These are phyloP conservation scores for Phytopythium kandeliae DNA, from an alignment of 352 stramenopile species.

Conservation along the genomic window DNA sequence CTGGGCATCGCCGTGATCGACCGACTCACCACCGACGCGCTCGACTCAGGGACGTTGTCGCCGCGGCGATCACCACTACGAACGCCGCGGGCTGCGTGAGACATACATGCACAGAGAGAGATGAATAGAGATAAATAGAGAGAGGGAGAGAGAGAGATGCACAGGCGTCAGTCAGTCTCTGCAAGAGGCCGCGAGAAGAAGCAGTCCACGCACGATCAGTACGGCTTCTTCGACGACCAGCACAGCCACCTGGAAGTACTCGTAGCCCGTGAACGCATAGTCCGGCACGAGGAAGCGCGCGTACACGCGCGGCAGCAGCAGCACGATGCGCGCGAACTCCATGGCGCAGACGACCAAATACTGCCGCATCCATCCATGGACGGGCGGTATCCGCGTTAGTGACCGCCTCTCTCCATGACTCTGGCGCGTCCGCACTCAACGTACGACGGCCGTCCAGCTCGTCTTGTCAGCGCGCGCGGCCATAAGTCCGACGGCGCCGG, in stretches of 20 bases:
- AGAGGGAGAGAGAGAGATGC: constrained; percentile 8
- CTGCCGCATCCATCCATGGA: constrained; percentile 16
- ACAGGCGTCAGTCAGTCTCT: not conserved
- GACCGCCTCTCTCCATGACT: too few relatives aligned
- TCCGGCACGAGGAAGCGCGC: constrained; percentile 48
- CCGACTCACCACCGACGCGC: constrained; percentile 5
- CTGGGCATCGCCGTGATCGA: not conserved
- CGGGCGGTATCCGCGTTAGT: too few relatives aligned
- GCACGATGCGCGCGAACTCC: constrained; percentile 61
- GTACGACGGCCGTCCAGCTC: constrained; percentile 73
- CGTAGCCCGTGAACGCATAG: constrained; percentile 58
- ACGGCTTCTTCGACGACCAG: constrained; percentile 56
- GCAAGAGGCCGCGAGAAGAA: not conserved
- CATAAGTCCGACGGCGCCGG: constrained; percentile 56
- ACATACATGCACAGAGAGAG: constrained; percentile 1
- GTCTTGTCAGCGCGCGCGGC: constrained; percentile 72
- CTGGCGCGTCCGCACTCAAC: constrained; percentile 7
- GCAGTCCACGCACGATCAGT: constrained; percentile 50
- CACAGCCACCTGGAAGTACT: constrained; percentile 67
- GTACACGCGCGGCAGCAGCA: constrained; percentile 61
- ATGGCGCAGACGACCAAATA: constrained; percentile 68
- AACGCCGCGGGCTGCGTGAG: constrained; percentile 48
- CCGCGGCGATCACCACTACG: constrained; percentile 61
- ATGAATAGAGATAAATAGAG: too few relatives aligned
- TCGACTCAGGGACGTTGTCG: constrained; percentile 7